Percentiles rank a stretch among this genome's conserved stretches.
Evolutionary conservation across 1,284 basidiomycete genomes (phyloP).

Genomic region (Leccinum cinnamomeum): DNA sequence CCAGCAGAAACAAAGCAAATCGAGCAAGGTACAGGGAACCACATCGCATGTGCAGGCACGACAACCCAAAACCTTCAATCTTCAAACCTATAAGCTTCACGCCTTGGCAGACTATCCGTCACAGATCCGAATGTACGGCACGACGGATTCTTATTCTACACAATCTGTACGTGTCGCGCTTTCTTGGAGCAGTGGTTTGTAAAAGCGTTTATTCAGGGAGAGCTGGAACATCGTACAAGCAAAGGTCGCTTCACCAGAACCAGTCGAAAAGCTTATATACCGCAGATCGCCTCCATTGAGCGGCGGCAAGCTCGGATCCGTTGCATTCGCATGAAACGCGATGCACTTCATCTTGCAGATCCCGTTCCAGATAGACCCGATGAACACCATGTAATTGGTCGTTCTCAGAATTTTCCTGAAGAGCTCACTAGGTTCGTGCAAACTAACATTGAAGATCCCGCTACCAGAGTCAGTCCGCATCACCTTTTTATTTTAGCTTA

Average conservation of each 20-base stretch:
- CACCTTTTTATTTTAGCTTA: not conserved
- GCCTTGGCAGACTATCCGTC: not conserved
- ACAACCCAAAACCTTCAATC: not conserved
- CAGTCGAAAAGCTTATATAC: not conserved
- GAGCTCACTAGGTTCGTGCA: conserved; percentile 19
- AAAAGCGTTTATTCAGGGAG: not conserved
- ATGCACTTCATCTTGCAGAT: not conserved
- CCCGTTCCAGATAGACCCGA: not conserved
- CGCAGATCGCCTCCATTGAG: not conserved
- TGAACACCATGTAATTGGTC: conserved; percentile 19
- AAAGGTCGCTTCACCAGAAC: not conserved
- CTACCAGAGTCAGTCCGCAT: not conserved
- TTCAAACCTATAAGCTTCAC: not conserved
- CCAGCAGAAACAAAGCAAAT: not conserved
- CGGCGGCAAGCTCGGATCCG: not conserved
- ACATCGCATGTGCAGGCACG: not conserved
- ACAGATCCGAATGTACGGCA: not conserved
- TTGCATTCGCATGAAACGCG: not conserved
- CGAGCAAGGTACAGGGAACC: not conserved
- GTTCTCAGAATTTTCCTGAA: conserved; percentile 12
- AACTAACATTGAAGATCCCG: not conserved
- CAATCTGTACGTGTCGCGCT: too few relatives aligned
- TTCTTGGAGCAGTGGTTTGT: too few relatives aligned
- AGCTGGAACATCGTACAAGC: not conserved
- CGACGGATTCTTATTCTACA: too few relatives aligned